phyloP scores from a whole-genome alignment of 139 green algal species.

The Closterium sp. region DNA sequence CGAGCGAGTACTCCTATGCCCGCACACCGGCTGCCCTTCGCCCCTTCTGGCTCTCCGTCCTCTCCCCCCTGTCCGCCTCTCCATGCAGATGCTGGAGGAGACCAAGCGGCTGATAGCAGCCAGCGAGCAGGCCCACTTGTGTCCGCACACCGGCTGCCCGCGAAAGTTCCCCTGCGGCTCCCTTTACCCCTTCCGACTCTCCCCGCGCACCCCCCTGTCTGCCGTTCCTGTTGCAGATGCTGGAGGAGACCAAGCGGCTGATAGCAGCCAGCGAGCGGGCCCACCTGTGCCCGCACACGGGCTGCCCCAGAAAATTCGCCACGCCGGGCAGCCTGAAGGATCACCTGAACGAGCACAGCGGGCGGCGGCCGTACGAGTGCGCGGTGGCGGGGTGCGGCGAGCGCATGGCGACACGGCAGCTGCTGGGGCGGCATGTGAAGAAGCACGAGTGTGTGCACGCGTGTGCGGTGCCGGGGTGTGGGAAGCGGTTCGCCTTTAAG shows the following conservation, averaged over 20 bases:
- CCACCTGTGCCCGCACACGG: slow-evolving; percentile 1
- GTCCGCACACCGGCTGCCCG: slow-evolving; percentile 9
- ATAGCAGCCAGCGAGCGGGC: slow-evolving; percentile 17
- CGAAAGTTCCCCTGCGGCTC: no score
- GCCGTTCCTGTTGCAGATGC: slow-evolving; percentile 13
- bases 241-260: slow-evolving; percentile 42
- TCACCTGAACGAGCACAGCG: slow-evolving; percentile 51
- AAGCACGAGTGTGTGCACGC: slow-evolving; percentile 45
- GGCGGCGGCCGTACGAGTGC: slow-evolving; percentile 47
- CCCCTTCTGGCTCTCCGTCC: no score
- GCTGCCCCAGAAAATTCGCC: slow-evolving; percentile 28
- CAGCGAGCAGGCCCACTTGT: slow-evolving; percentile 31
- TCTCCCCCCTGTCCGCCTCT: no score
- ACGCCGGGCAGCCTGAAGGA: slow-evolving; percentile 36
- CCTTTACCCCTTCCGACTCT: no score
- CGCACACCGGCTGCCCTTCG: no score
- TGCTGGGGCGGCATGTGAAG: slow-evolving; percentile 46
- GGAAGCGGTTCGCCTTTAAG: slow-evolving; percentile 45
- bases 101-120: slow-evolving; percentile 25
- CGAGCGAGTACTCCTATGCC: no score
- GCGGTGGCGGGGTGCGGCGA: slow-evolving; percentile 19
- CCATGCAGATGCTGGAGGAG: slow-evolving; percentile 46
- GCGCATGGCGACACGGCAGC: slow-evolving; percentile 38
- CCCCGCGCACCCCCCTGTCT: no score
- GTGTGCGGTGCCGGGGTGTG: slow-evolving; percentile 28